Evolutionary conservation across 352 stramenopile species (phyloP).

Genomic region (Pythium brachiatum): DNA sequence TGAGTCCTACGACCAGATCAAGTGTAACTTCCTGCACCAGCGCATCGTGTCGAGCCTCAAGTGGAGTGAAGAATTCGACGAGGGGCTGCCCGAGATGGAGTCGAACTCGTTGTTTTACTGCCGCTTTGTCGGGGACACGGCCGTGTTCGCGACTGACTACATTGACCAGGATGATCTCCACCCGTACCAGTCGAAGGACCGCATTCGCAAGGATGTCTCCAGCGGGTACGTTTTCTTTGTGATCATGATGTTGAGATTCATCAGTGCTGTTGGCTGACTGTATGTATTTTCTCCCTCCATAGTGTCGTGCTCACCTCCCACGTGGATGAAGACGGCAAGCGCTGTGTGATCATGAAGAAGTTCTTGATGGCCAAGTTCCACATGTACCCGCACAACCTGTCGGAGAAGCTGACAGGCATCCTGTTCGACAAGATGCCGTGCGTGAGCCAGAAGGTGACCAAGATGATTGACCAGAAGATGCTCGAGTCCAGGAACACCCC

Average conservation of each 20-base stretch:
- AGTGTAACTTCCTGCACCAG: slow-evolving; percentile 81
- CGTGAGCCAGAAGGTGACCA: slow-evolving; percentile 62
- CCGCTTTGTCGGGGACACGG: slow-evolving; percentile 57
- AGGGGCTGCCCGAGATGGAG: slow-evolving; percentile 64
- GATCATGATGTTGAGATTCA: neutral
- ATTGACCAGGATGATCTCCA: slow-evolving; percentile 79
- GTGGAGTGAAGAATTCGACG: slow-evolving; percentile 41
- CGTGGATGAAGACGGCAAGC: slow-evolving; percentile 54
- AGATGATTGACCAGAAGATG: slow-evolving; percentile 50
- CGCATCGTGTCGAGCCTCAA: slow-evolving; percentile 75
- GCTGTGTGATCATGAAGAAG: slow-evolving; percentile 77
- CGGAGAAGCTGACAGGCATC: slow-evolving; percentile 53
- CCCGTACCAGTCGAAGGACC: slow-evolving; percentile 62
- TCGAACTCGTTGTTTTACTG: slow-evolving; percentile 72
- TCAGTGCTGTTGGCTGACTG: slow-evolving; percentile 4
- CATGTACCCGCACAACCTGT: slow-evolving; percentile 74
- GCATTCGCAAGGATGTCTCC: slow-evolving; percentile 75
- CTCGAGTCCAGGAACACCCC: slow-evolving; percentile 21
- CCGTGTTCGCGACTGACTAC: slow-evolving; percentile 68
- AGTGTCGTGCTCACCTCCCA: slow-evolving; percentile 67
- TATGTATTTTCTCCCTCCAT: neutral
- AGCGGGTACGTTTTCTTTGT: slow-evolving; percentile 38
- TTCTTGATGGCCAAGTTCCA: slow-evolving; percentile 80
- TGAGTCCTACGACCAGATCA: slow-evolving; percentile 73
- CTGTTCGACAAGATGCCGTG: slow-evolving; percentile 64